Evolutionary conservation across 2,329 filamentous ascomycete species (phyloP), one percentile per base, ranked within the genome.

Genomic region (Nigrospora osmanthi): DNA sequence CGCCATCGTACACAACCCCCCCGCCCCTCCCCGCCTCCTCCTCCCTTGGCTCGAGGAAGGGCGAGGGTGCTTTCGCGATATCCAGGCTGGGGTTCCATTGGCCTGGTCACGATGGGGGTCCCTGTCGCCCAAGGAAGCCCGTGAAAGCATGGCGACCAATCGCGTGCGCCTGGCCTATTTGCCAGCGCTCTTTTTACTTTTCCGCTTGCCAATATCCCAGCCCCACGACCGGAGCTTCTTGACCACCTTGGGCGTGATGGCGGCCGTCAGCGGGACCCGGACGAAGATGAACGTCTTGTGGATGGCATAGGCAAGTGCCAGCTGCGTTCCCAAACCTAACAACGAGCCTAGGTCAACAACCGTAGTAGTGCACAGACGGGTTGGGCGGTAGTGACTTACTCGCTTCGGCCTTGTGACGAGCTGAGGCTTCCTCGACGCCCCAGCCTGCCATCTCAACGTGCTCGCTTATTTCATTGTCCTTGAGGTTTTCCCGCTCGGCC

Each of bases 251-350:
- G 93, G 93, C 10, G 88, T 89, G 32, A 97, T 75, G 3, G 89
- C 91, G 12, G 88, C 89, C 1, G 93, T 93, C 51, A 97, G 69
- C 10, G 93, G 93, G 11, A 98, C 89, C n/a, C 93, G 81, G 53
- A 97, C 66, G 65, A 98, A 95, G 58, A 98, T 96, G 65, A 97
- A 89, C 55, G 87, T 94, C 70, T 98, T 98, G 74, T 98, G 93
- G 47, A 98, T 88, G 28, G 91, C 91, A 60, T 98, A 98, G 12
- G 93, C 93, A 40, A 98, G 76, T 14, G 88, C 89, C 30, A 98
- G 72, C 61, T 96, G 89, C 10, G 93, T 97, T 42, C 74, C 79
- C 32, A 84, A 64, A 54, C 80, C 80, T 83, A 51, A 35, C 6
- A 10, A 6, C 34, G 34, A 47, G 43, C 45, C 34, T 40, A 56